These are phyloP conservation scores for Aspergillus haitiensis DNA, from an alignment of 495 filamentous ascomycete genomes.

Conservation along the genomic window DNA sequence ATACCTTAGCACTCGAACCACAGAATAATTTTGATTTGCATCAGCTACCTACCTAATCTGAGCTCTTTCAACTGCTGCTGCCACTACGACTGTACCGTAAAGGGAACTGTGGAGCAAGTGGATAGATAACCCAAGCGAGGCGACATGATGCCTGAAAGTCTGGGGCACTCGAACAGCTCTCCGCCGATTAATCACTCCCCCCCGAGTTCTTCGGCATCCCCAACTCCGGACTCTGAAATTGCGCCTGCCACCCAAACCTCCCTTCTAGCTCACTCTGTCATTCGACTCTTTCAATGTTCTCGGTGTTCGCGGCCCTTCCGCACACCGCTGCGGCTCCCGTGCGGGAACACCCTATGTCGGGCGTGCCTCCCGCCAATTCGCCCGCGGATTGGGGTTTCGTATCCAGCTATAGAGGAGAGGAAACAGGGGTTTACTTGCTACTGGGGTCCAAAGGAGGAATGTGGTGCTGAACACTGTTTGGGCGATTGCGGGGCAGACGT, in stretches of 20 bases:
- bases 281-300: constrained; percentile 73
- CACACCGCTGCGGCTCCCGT: constrained; percentile 75
- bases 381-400: constrained; percentile 66
- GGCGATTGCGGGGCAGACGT: constrained; percentile 78
- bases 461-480: constrained; percentile 68
- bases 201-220: neutral
- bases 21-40: no score
- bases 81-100: no score
- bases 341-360: constrained; percentile 76
- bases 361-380: constrained; percentile 68
- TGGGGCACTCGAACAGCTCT: neutral
- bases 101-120: no score
- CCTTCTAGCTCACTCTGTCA: constrained; percentile 44
- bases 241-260: neutral
- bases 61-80: no score
- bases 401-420: constrained; percentile 64
- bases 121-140: no score
- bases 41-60: no score
- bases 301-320: constrained; percentile 68
- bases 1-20: no score
- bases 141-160: no score
- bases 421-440: constrained; percentile 70
- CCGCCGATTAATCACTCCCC: neutral
- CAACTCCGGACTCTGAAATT: neutral
- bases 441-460: constrained; percentile 51